These are phyloP conservation scores for Cercospora canescens DNA, from an alignment of 2,329 filamentous ascomycete genomes.

Conservation along the genomic window DNA sequence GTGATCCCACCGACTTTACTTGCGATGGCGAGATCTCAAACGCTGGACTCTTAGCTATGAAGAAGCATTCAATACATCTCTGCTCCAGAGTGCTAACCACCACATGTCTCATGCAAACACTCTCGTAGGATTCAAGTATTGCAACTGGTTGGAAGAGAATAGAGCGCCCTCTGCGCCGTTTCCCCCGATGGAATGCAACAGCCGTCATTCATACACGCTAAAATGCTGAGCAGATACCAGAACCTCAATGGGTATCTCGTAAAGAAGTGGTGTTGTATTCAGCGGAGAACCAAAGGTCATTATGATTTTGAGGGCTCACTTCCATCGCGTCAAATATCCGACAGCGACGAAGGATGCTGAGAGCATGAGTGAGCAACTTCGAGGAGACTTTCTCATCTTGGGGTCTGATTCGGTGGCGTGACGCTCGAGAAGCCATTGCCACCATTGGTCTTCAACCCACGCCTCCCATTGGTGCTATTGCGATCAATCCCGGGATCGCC, in stretches of 20 bases:
- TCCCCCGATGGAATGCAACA: neutral
- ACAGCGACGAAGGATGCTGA: neutral
- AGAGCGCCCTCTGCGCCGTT: neutral
- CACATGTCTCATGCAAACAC: neutral
- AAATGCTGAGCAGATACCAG: slow-evolving; percentile 8
- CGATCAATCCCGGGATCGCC: slow-evolving; percentile 34
- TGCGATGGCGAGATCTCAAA: neutral
- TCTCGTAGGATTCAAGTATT: neutral
- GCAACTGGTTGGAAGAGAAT: neutral
- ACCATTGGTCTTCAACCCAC: slow-evolving; percentile 14
- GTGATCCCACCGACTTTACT: neutral
- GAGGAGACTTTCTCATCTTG: neutral
- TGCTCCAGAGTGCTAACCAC: neutral
- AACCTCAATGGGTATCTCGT: neutral
- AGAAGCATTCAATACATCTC: neutral
- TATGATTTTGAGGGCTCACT: neutral
- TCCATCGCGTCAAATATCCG: too few relatives aligned
- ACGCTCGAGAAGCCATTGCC: slow-evolving; percentile 11
- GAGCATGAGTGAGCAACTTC: neutral
- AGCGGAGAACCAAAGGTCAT: neutral
- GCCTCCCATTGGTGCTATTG: slow-evolving; percentile 19
- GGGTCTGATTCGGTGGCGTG: slow-evolving; percentile 12
- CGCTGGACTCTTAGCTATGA: neutral
- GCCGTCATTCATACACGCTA: slow-evolving; percentile 10
- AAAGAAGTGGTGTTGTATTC: neutral